Base-by-base conservation (phyloP, 257 asterid species). In the Nyctanthes arbortristis region DNA sequence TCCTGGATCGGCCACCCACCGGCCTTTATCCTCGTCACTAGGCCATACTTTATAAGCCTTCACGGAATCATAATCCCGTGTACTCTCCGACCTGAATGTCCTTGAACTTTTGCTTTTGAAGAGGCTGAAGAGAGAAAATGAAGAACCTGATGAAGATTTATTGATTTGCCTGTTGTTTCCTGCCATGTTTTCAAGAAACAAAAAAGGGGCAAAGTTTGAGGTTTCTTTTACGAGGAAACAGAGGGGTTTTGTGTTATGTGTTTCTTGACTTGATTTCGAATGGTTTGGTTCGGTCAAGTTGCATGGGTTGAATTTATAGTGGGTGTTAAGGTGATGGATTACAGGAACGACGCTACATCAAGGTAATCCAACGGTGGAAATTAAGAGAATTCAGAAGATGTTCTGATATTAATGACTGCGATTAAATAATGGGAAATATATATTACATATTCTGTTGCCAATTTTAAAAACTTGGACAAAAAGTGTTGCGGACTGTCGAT, bases 1-100 rank as follows among this genome's bases (percentile, higher is more conserved):
- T 3, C 78, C 78, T 10, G 88, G 88, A 47, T 83, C 84, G 18
- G 88, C 85, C 32, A 83, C 85, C 80, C 84, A 80, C n/a, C 75
- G 60, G 4, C 84, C 85, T 67, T 82, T 73, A 28, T 83, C 88
- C 73, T 83, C 84, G 43, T 83, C 88, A 24, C 88, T 80, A 1
- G 77, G 82, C 83, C 83, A 83, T 5, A 75, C 75, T 73, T 77
- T 83, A 57, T 75, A 77, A 27, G 85, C 88, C 59, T 80, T 80
- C 65, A 83, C 35, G 25, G 16, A 61, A 27, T 83, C 88, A 28
- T 77, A 6, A 34, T 18, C 82, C 39, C 64, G 72, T 5, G 27
- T 24, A 3, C 68, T 59, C 61, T 56, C 37, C n/a, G 34, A 11
- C 68, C 57, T 75, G 2, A 36, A 59, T n/a, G 39, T n/a, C 65